Evolutionary conservation across 208 protist genomes (phyloP).

Genomic region (Trypanosoma cruzi): DNA sequence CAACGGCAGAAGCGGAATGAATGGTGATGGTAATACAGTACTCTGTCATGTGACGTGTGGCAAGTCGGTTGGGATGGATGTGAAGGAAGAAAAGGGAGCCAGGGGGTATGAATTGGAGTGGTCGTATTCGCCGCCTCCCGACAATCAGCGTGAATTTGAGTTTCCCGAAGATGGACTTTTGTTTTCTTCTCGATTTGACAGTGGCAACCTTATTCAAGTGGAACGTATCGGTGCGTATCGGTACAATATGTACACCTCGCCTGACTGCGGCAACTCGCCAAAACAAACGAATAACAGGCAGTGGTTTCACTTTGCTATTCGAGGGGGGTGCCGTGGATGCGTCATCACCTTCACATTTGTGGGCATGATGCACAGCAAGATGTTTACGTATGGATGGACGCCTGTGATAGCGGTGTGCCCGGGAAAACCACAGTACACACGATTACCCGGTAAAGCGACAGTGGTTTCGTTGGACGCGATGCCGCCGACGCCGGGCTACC

Average conservation of each 20-base stretch:
- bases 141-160: conserved; percentile 89
- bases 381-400: conserved; percentile 89
- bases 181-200: conserved; percentile 92
- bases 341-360: conserved; percentile 69
- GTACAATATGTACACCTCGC: conserved; percentile 79
- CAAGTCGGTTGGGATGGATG: neutral
- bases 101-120: no score
- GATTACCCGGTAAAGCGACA: conserved; percentile 60
- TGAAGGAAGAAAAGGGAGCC: conserved; percentile 28
- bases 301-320: conserved; percentile 94
- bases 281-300: conserved; percentile 89
- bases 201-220: conserved; percentile 90
- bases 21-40: neutral
- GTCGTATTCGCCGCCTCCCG: conserved; percentile 67
- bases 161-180: conserved; percentile 84
- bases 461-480: conserved; percentile 63
- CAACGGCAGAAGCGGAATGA: neutral
- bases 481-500: conserved; percentile 82
- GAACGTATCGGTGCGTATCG: conserved; percentile 66
- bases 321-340: conserved; percentile 58
- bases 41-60: neutral
- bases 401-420: conserved; percentile 74
- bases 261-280: conserved; percentile 86
- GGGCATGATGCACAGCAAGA: conserved; percentile 83
- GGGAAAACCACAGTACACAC: conserved; percentile 56